These are phyloP conservation scores for Calonectria hawksworthii DNA, from an alignment of 2,329 filamentous ascomycete genomes.

Conservation along the genomic window DNA sequence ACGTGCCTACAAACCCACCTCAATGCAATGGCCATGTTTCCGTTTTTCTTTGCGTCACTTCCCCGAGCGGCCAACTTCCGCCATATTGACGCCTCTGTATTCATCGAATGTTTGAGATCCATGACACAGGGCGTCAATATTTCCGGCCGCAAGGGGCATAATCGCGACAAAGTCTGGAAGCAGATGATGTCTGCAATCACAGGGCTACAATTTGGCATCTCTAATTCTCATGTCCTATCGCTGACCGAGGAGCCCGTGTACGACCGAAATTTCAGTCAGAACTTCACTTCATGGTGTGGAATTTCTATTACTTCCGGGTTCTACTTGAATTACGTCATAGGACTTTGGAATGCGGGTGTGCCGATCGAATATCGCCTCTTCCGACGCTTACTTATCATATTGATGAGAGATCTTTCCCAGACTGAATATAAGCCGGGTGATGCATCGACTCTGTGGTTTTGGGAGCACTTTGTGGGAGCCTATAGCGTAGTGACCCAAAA, in stretches of 20 bases:
- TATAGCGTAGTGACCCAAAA: background rate
- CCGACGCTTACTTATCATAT: background rate
- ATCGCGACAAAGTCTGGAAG: background rate
- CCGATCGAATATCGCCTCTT: background rate
- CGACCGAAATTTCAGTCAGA: background rate
- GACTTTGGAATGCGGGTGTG: background rate
- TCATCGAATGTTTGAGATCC: background rate
- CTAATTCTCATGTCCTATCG: background rate
- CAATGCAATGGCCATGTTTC: background rate
- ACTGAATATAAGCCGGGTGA: background rate
- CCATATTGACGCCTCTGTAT: background rate
- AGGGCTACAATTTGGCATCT: background rate
- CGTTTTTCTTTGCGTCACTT: background rate
- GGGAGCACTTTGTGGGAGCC: background rate
- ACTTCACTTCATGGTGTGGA: background rate
- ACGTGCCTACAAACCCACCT: background rate
- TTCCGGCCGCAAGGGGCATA: background rate
- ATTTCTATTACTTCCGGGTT: background rate
- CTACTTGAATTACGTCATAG: background rate
- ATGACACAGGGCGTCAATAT: background rate
- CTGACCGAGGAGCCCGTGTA: background rate
- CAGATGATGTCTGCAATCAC: background rate
- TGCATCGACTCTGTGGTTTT: background rate
- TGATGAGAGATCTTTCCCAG: background rate
- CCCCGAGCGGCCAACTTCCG: background rate